Evolutionary conservation across 768 basidiomycete species (phyloP).

Genomic region (Suillus cothurnatus): DNA sequence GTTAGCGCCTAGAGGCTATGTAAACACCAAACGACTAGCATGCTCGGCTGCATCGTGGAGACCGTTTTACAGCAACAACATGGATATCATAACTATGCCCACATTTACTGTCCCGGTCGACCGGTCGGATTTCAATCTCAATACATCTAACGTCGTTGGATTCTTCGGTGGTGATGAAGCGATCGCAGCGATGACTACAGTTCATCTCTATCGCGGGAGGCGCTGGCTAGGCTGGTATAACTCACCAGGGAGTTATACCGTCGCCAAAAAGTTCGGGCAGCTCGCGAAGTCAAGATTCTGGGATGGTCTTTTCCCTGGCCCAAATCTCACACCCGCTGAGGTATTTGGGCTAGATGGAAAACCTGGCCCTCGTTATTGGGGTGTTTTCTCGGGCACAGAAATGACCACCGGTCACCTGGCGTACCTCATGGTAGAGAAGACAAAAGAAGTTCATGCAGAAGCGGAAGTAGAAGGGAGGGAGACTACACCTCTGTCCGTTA

Average conservation of each 20-base stretch:
- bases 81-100: neutral
- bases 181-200: slow-evolving; percentile 35
- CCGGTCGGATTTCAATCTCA: slow-evolving; percentile 21
- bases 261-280: slow-evolving; percentile 34
- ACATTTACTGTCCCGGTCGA: neutral
- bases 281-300: slow-evolving; percentile 29
- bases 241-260: slow-evolving; percentile 32
- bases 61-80: neutral
- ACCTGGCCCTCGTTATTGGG: slow-evolving; percentile 29
- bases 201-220: slow-evolving; percentile 35
- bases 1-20: neutral
- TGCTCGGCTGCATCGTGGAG: neutral
- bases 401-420: slow-evolving; percentile 25
- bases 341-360: slow-evolving; percentile 32
- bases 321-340: slow-evolving; percentile 19
- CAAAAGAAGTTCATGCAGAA: slow-evolving; percentile 11
- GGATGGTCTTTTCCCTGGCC: slow-evolving; percentile 27
- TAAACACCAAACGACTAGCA: neutral
- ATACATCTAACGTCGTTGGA: slow-evolving; percentile 34
- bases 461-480: slow-evolving; percentile 23
- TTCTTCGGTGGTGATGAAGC: slow-evolving; percentile 40
- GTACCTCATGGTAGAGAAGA: slow-evolving; percentile 20
- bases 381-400: slow-evolving; percentile 27
- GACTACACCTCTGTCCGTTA: slow-evolving; percentile 19
- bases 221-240: slow-evolving; percentile 43